These are phyloP conservation scores for Saccharomyces hybrid DNA, from an alignment of 1,139 yeast genomes.

Conservation along the genomic window DNA sequence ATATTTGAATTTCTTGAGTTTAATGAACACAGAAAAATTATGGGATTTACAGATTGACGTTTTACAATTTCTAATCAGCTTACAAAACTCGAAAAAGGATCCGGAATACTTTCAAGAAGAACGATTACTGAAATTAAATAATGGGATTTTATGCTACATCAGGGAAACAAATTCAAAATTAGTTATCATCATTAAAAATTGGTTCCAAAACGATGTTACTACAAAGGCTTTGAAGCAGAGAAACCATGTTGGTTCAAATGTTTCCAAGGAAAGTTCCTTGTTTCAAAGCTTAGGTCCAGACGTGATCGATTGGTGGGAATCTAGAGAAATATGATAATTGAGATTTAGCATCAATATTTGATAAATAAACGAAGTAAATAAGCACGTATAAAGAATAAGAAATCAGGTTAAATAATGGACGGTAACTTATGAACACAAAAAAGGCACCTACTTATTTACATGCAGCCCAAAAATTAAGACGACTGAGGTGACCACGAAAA, in stretches of 20 bases:
- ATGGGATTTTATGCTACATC: slow-evolving; percentile 29
- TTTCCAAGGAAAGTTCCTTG: slow-evolving; percentile 7
- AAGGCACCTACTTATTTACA: background rate
- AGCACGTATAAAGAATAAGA: background rate
- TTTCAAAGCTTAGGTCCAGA: slow-evolving; percentile 21
- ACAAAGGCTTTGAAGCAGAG: slow-evolving; percentile 1
- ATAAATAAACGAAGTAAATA: background rate
- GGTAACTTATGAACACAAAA: background rate
- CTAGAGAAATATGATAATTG: background rate
- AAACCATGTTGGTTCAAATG: slow-evolving; percentile 2
- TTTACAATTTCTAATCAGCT: slow-evolving; percentile 11
- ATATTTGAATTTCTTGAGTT: slow-evolving; percentile 19
- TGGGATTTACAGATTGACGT: slow-evolving; percentile 24
- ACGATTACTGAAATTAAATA: slow-evolving; percentile 25
- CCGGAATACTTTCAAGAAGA: slow-evolving; percentile 17
- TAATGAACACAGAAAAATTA: slow-evolving; percentile 18
- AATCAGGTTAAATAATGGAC: background rate
- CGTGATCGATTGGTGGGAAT: slow-evolving; percentile 23
- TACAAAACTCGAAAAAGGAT: slow-evolving; percentile 14
- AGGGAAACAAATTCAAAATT: slow-evolving; percentile 14
- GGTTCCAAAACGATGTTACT: slow-evolving; percentile 21
- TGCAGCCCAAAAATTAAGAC: background rate
- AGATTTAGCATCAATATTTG: background rate
- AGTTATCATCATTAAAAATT: slow-evolving; percentile 24
- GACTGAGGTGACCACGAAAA: background rate